phyloP scores from a whole-genome alignment of 2,329 filamentous ascomycete genomes.

The Aspergillus carbonarius region DNA sequence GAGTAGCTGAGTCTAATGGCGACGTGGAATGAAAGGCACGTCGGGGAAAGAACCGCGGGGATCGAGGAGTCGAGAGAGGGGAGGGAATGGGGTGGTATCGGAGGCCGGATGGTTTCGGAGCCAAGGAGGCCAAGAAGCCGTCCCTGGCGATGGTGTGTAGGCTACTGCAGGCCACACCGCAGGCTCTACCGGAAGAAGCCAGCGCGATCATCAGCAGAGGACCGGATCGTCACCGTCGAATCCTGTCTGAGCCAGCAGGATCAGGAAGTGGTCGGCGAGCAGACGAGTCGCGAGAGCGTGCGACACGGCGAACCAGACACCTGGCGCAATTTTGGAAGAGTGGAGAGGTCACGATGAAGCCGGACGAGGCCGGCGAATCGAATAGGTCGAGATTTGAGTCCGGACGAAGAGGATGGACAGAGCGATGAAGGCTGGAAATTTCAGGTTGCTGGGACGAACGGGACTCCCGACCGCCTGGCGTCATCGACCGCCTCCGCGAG shows the following conservation, averaged over 20 bases:
- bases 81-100: slow-evolving; percentile 12
- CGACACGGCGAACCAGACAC: not conserved
- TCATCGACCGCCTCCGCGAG: not conserved
- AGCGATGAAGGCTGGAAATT: not conserved
- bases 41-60: slow-evolving; percentile 4
- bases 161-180: slow-evolving; percentile 35
- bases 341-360: not conserved
- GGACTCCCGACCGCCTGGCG: slow-evolving; percentile 16
- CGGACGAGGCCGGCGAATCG: not conserved
- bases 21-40: slow-evolving; percentile 32
- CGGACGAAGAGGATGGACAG: not conserved
- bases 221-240: slow-evolving; percentile 21
- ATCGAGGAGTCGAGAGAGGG: slow-evolving; percentile 5
- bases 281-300: not conserved
- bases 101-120: slow-evolving; percentile 9
- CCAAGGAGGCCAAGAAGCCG: slow-evolving; percentile 19
- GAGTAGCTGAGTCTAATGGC: slow-evolving; percentile 28
- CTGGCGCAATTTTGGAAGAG: not conserved
- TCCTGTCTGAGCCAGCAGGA: slow-evolving; percentile 14
- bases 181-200: slow-evolving; percentile 31
- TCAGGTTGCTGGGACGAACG: not conserved
- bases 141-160: slow-evolving; percentile 28
- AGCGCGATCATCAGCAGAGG: slow-evolving; percentile 33
- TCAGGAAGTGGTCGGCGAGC: not conserved
- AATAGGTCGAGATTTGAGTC: not conserved